Base-by-base conservation (phyloP, 345 rosid species). In the Salix caprea region DNA sequence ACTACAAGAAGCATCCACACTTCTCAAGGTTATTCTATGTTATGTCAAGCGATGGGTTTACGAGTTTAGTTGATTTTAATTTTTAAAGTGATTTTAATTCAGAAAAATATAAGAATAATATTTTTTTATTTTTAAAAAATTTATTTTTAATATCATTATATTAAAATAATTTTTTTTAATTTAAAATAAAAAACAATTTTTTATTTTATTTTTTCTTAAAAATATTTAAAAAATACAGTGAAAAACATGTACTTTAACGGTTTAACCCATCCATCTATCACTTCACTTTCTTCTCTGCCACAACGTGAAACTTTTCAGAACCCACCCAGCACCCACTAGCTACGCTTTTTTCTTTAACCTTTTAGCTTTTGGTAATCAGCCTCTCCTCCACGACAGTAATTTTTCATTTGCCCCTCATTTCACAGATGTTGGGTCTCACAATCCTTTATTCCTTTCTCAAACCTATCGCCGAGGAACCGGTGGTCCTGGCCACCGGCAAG, bases 231-330 rank as follows among this genome's bases (percentile, higher is more conserved):
- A 34, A 34, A 34, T 34, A 34, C 37, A 34, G 37, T 34, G 6
- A 34, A 1, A 34, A 34, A 34, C 6, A 34, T 34, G 37, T 34
- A 5, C 6, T 34, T 34, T 34, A 30, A 2, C 32, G 32, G 32
- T 30, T 3, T 4, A 34, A 34, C 18, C 7, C 6, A 46, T 28
- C 60, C 54, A 40, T 40, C 36, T 2, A 8, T 39, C 21, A 39
- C 37, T 46, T 18, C 24, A 5, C 58, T 74, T 52, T 74, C 58
- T 12, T 8, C 61, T 65, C 67, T 34, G 44, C 54, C 23, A n/a
- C 65, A 88, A 84, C 71, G 90, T 87, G 90, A 71, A 65, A 48
- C 90, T 87, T 87, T 87, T 85, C 90, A 87, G 88, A 85, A 65
- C 26, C 86, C 88, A 85, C 85, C 32, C 69, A 4, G 60, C 83